A percentile compares a stretch with the other conserved stretches of the same genome.
Evolutionary conservation across 495 filamentous ascomycete species (phyloP).

Genomic region (Xylaria intraflava): DNA sequence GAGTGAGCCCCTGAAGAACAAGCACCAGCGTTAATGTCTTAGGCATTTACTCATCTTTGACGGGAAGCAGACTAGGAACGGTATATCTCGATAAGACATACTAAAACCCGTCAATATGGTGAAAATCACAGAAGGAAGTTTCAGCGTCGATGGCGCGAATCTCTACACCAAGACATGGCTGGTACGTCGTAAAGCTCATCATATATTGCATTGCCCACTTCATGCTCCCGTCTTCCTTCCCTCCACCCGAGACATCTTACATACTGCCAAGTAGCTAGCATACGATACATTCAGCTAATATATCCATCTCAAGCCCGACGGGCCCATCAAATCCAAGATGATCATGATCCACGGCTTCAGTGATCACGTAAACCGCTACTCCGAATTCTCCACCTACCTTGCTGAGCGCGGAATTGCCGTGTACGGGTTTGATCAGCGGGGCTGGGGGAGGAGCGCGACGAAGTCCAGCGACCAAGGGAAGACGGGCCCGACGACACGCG

Average conservation of each 20-base stretch:
- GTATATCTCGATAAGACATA: not conserved
- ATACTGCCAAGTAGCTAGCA: not conserved
- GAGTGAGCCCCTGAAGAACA: no score
- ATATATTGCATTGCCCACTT: not conserved
- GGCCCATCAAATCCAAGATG: slow-evolving; percentile 54
- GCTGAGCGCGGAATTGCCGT: slow-evolving; percentile 67
- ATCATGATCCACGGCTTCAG: slow-evolving; percentile 83
- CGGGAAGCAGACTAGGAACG: no score
- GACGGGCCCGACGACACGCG: slow-evolving; percentile 62
- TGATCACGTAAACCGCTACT: slow-evolving; percentile 75
- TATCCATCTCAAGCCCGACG: slow-evolving; percentile 37
- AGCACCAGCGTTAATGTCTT: no score
- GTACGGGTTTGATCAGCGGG: slow-evolving; percentile 72
- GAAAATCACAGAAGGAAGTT: slow-evolving; percentile 43
- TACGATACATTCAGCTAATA: not conserved
- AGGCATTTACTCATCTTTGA: no score
- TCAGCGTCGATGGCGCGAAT: slow-evolving; percentile 48
- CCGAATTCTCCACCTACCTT: slow-evolving; percentile 59
- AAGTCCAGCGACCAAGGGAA: slow-evolving; percentile 51
- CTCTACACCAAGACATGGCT: slow-evolving; percentile 85
- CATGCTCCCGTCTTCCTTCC: not conserved
- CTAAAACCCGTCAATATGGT: slow-evolving; percentile 32
- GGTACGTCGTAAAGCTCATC: slow-evolving; percentile 40
- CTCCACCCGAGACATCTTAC: not conserved
- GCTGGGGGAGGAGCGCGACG: slow-evolving; percentile 50